A percentile compares a stretch with the other conserved stretches of the same genome.
Evolutionary conservation across 768 basidiomycete species (phyloP).

Genomic region (Xerocomellus amylosporus): DNA sequence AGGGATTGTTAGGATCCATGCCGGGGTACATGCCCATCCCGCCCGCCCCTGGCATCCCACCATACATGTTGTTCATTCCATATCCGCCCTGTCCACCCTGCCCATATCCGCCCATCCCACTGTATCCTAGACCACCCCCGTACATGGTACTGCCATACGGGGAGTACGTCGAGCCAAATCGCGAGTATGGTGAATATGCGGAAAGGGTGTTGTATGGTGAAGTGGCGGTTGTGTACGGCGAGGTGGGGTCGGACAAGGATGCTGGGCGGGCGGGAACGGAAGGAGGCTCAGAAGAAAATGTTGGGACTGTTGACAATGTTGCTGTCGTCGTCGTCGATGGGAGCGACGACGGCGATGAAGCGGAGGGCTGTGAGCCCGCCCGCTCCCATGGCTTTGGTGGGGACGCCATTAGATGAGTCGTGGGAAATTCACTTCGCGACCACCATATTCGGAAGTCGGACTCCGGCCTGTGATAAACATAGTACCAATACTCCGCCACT

Average conservation of each 20-base stretch:
- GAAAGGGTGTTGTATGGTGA: slow-evolving; percentile 47
- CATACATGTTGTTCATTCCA: slow-evolving; percentile 51
- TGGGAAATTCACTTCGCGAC: slow-evolving; percentile 23
- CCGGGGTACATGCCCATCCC: slow-evolving; percentile 39
- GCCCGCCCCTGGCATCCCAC: slow-evolving; percentile 40
- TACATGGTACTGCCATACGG: slow-evolving; percentile 32
- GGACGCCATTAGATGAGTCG: slow-evolving; percentile 58
- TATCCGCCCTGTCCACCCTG: slow-evolving; percentile 44
- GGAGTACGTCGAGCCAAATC: slow-evolving; percentile 36
- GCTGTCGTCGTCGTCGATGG: slow-evolving; percentile 20
- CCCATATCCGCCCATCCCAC: slow-evolving; percentile 45
- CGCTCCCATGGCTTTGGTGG: slow-evolving; percentile 93
- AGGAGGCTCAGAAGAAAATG: slow-evolving; percentile 31
- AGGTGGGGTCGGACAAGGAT: slow-evolving; percentile 39
- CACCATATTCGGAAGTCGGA: no score
- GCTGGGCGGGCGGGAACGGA: slow-evolving; percentile 65
- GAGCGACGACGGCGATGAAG: no score
- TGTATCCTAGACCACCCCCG: slow-evolving; percentile 37
- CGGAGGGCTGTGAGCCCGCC: slow-evolving; percentile 40
- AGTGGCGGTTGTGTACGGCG: slow-evolving; percentile 37
- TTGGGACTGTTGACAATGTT: slow-evolving; percentile 18
- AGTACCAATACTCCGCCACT: no score
- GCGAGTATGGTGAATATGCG: slow-evolving; percentile 44
- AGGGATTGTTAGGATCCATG: slow-evolving; percentile 52
- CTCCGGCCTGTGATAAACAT: no score